These are phyloP conservation scores for Dactylellina cionopaga DNA, from an alignment of 2,329 filamentous ascomycete species.

Conservation along the genomic window DNA sequence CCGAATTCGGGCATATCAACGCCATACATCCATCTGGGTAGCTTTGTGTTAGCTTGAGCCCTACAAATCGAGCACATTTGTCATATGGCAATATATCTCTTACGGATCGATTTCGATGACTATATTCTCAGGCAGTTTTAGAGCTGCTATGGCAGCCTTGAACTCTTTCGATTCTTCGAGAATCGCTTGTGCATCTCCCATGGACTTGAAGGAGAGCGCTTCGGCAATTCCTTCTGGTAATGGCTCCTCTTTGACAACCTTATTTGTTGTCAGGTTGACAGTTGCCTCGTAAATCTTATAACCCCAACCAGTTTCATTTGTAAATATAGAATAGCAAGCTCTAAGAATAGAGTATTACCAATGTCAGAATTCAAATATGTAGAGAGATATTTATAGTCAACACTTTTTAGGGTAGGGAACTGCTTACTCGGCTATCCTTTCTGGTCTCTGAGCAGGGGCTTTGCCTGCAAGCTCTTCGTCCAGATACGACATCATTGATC, in stretches of 20 bases:
- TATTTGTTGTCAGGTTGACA: constrained; percentile 65
- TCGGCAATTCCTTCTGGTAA: constrained; percentile 61
- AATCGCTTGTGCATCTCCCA: constrained; percentile 55
- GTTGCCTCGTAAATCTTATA: constrained; percentile 69
- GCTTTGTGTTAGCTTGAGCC: constrained; percentile 68
- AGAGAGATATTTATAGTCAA: background rate
- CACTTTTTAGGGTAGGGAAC: constrained; percentile 56
- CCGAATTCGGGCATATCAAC: constrained; percentile 60
- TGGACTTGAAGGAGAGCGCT: constrained; percentile 54
- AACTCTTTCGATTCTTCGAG: constrained; percentile 63
- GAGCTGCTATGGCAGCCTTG: constrained; percentile 64
- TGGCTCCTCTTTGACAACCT: constrained; percentile 66
- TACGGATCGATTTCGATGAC: constrained; percentile 64
- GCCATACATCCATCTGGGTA: constrained; percentile 74
- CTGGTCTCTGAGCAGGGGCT: constrained; percentile 65
- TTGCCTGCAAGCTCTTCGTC: constrained; percentile 70
- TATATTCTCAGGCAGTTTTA: constrained; percentile 64
- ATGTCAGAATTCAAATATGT: background rate
- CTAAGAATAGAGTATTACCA: constrained; percentile 10
- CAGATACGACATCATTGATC: constrained; percentile 69
- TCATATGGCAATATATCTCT: constrained; percentile 66
- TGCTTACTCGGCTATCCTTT: constrained; percentile 67
- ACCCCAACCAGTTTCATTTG: constrained; percentile 56
- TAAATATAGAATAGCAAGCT: constrained; percentile 39
- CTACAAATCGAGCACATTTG: no score